These are phyloP conservation scores for Clavispora santaluciae DNA, from an alignment of 805 yeast species.

Conservation along the genomic window DNA sequence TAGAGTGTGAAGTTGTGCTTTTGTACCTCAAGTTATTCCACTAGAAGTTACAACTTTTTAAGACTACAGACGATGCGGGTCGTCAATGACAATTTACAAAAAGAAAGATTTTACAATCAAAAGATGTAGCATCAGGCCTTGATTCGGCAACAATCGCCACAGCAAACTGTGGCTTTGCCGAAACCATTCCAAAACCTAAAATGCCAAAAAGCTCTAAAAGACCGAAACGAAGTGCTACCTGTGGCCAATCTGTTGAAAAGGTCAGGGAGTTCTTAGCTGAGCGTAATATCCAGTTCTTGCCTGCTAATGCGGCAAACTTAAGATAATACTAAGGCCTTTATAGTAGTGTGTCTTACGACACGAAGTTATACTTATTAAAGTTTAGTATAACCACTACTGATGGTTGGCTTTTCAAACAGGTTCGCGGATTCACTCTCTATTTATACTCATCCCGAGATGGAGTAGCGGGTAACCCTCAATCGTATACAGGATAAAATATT, in stretches of 20 bases:
- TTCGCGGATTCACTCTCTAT: conserved; percentile 9
- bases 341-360: conserved; percentile 28
- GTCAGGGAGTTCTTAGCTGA: conserved; percentile 74
- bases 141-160: conserved; percentile 35
- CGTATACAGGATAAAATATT: conserved; percentile 3
- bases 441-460: conserved; percentile 6
- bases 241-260: conserved; percentile 70
- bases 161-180: conserved; percentile 20
- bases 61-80: too few relatives aligned
- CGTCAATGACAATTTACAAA: neutral
- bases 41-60: too few relatives aligned
- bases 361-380: conserved; percentile 53
- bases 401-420: conserved; percentile 33
- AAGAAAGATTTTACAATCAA: neutral
- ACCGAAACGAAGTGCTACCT: conserved; percentile 72
- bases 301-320: conserved; percentile 41
- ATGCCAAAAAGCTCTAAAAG: conserved; percentile 51
- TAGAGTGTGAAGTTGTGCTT: too few relatives aligned
- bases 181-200: conserved; percentile 29
- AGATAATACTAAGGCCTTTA: conserved; percentile 39
- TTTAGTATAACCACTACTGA: conserved; percentile 83
- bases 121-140: conserved; percentile 50
- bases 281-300: conserved; percentile 36
- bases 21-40: too few relatives aligned
- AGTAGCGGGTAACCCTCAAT: conserved; percentile 11